Evolutionary conservation across 192 early-diverging fungal genomes (phyloP).

Genomic region (Podila minutissima): DNA sequence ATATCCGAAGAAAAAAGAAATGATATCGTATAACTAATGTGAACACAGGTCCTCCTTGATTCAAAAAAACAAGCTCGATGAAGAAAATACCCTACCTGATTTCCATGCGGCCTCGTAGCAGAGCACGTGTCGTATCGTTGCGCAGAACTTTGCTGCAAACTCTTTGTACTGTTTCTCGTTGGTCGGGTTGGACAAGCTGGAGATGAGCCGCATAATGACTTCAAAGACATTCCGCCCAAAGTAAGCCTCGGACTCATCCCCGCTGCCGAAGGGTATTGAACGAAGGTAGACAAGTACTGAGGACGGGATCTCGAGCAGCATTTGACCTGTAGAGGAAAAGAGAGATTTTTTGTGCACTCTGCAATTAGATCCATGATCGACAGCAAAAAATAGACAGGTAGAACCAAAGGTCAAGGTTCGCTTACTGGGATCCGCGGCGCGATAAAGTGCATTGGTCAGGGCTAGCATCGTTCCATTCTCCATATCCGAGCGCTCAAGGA

Average conservation of each 20-base stretch:
- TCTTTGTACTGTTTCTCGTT: background rate
- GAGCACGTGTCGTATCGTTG: slow-evolving; percentile 17
- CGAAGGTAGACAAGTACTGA: slow-evolving; percentile 17
- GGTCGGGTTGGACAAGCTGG: background rate
- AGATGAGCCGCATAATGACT: slow-evolving; percentile 32
- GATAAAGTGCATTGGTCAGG: slow-evolving; percentile 27
- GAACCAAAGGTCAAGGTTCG: background rate
- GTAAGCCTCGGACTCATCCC: slow-evolving; percentile 29
- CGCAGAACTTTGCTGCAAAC: slow-evolving; percentile 20
- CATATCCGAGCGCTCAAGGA: slow-evolving; percentile 9
- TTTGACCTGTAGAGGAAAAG: slow-evolving; percentile 1
- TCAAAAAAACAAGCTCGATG: background rate
- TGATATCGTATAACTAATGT: background rate
- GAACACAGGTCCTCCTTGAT: background rate
- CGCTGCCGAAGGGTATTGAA: slow-evolving; percentile 19
- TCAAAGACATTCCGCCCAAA: slow-evolving; percentile 21
- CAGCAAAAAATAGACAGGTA: background rate
- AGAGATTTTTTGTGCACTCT: too few species aligned
- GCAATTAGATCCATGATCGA: too few species aligned
- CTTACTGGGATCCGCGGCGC: slow-evolving; percentile 24
- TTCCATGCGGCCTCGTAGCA: slow-evolving; percentile 47
- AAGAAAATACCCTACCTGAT: slow-evolving; percentile 10
- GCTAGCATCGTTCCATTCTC: slow-evolving; percentile 11
- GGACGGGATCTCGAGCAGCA: slow-evolving; percentile 26
- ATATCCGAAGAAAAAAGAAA: background rate